These are phyloP conservation scores for Ganoderma sinense DNA, from an alignment of 1,284 basidiomycete species.

Conservation along the genomic window DNA sequence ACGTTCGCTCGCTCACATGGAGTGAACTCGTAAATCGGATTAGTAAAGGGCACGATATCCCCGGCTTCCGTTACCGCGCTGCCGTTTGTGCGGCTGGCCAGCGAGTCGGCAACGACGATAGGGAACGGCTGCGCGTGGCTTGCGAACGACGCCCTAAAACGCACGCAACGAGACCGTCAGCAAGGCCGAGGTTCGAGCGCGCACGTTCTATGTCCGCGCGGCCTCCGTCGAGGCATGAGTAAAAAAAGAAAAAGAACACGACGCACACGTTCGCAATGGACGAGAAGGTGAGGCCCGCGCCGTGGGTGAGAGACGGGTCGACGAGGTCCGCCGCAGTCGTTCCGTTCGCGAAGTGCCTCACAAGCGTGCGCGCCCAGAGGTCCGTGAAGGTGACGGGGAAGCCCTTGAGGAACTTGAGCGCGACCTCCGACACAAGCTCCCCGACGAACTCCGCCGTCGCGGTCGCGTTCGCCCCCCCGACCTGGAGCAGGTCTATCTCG, in stretches of 20 bases:
- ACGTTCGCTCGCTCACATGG: constrained; percentile 44
- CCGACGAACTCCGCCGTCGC: constrained; percentile 21
- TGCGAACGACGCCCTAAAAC: constrained; percentile 33
- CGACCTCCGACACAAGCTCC: constrained; percentile 30
- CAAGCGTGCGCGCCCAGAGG: constrained; percentile 37
- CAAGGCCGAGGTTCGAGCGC: not conserved
- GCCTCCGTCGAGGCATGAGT: not conserved
- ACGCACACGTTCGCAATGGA: constrained; percentile 36
- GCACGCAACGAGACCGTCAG: not conserved
- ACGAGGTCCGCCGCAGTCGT: constrained; percentile 33
- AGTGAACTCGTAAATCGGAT: constrained; percentile 53
- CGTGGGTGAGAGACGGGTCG: constrained; percentile 32
- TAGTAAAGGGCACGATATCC: constrained; percentile 42
- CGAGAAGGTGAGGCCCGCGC: constrained; percentile 39
- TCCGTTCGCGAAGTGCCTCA: constrained; percentile 38
- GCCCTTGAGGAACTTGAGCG: constrained; percentile 32
- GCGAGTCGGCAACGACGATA: constrained; percentile 35
- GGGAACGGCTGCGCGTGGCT: constrained; percentile 36
- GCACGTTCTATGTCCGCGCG: constrained; percentile 1
- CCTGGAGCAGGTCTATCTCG: constrained; percentile 30
- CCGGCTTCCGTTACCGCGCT: constrained; percentile 15
- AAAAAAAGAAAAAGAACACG: not conserved
- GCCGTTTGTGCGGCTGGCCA: constrained; percentile 26
- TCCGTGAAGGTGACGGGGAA: constrained; percentile 38
- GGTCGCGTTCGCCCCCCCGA: constrained; percentile 24